Conservation (phyloP, 495 filamentous ascomycete species). For the Penicillium nucicola region DNA sequence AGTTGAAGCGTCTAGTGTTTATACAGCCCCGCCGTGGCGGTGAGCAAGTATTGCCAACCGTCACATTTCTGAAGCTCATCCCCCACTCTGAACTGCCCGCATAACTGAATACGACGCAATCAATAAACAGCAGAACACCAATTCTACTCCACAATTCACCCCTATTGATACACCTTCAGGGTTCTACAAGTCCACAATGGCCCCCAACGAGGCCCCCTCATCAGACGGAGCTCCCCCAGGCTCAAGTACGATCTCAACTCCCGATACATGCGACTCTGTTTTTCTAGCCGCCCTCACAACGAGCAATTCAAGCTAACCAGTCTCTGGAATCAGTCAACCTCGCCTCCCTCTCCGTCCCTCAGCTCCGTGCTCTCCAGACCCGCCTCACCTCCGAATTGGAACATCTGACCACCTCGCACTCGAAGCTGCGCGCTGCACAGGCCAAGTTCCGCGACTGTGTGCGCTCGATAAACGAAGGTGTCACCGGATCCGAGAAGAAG, state of each 20-base stretch:
- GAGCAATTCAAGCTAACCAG: neutral
- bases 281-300: neutral
- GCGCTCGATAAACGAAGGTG: slow-evolving; percentile 61
- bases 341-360: slow-evolving; percentile 50
- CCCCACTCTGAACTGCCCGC: slow-evolving; percentile 20
- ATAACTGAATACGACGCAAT: slow-evolving; percentile 8
- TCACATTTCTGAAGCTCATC: slow-evolving; percentile 17
- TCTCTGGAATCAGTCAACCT: slow-evolving; percentile 54
- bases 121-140: neutral
- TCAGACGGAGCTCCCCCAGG: slow-evolving; percentile 32
- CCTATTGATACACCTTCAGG: neutral
- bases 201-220: slow-evolving; percentile 17
- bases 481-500: slow-evolving; percentile 39
- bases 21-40: too few relatives aligned
- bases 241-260: slow-evolving; percentile 21
- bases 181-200: slow-evolving; percentile 16
- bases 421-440: slow-evolving; percentile 84
- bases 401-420: slow-evolving; percentile 84
- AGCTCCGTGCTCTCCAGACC: slow-evolving; percentile 75
- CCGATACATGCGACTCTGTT: neutral
- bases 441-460: slow-evolving; percentile 90
- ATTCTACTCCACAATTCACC: neutral
- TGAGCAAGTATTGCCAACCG: too few relatives aligned
- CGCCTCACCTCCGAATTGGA: slow-evolving; percentile 94
- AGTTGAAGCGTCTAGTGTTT: too few relatives aligned